These are phyloP conservation scores for Bipolaris cookei DNA, from an alignment of 2,329 filamentous ascomycete genomes.

Conservation along the genomic window DNA sequence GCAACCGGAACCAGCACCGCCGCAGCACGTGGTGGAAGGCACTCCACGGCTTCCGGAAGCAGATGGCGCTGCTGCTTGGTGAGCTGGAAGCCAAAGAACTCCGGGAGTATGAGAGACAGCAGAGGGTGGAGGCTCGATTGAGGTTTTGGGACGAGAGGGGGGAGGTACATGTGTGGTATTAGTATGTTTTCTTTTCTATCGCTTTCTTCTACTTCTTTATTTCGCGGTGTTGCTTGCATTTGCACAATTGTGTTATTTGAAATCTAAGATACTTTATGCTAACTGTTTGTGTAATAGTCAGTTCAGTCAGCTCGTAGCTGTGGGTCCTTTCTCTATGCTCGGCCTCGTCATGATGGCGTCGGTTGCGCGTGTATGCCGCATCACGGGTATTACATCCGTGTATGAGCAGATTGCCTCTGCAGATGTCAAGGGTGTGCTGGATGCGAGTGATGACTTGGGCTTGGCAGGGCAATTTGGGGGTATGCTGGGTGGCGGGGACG, in stretches of 20 bases:
- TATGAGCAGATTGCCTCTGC: conserved; percentile 52
- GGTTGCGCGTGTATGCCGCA: conserved; percentile 50
- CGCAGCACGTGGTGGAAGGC: conserved; percentile 80
- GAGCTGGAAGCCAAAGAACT: conserved; percentile 32
- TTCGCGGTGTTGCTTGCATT: neutral
- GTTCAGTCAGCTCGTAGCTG: conserved; percentile 55
- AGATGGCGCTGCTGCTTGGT: conserved; percentile 61
- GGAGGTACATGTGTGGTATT: conserved; percentile 44
- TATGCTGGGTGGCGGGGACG: conserved; percentile 36
- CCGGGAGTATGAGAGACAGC: conserved; percentile 14
- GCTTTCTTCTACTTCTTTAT: neutral
- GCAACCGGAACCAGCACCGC: conserved; percentile 91
- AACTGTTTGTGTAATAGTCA: conserved; percentile 27
- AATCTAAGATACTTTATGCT: neutral
- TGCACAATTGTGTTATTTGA: no score
- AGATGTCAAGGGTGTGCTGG: conserved; percentile 53
- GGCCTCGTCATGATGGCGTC: conserved; percentile 54
- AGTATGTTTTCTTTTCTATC: conserved; percentile 32
- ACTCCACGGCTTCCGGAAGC: conserved; percentile 74
- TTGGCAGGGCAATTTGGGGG: conserved; percentile 41
- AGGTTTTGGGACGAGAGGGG: conserved; percentile 49
- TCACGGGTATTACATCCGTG: conserved; percentile 50
- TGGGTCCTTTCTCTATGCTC: conserved; percentile 54
- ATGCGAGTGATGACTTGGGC: conserved; percentile 51
- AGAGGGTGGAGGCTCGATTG: conserved; percentile 41